Evolutionary conservation across 1,139 yeast species (phyloP).

Genomic region (Candida tetrigidarum): DNA sequence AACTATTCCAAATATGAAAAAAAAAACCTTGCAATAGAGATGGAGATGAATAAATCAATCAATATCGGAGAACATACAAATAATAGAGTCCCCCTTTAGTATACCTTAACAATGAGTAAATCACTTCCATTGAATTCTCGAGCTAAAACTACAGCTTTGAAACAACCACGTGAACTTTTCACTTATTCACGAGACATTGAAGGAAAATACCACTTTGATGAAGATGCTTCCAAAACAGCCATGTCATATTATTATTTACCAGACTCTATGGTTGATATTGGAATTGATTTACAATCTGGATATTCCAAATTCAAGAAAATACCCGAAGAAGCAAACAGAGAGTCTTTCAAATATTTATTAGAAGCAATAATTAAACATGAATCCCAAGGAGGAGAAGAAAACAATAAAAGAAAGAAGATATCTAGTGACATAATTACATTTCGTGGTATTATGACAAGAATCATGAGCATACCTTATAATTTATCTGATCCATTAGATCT

Average conservation of each 20-base stretch:
- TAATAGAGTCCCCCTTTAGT: no score
- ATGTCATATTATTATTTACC: conserved; percentile 79
- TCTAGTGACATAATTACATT: conserved; percentile 73
- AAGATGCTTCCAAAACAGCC: conserved; percentile 43
- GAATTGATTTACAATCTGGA: conserved; percentile 68
- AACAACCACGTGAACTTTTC: conserved; percentile 76
- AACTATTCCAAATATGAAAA: background rate
- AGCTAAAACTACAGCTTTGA: conserved; percentile 57
- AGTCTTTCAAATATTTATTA: background rate
- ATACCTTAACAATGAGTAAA: conserved; percentile 22
- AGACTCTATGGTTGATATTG: conserved; percentile 55
- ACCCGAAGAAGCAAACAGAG: conserved; percentile 48
- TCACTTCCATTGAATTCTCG: conserved; percentile 51
- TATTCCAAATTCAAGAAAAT: conserved; percentile 57
- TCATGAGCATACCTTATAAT: conserved; percentile 65
- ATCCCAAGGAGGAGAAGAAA: conserved; percentile 64
- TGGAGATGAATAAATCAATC: conserved; percentile 13
- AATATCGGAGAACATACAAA: no score
- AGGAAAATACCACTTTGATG: conserved; percentile 47
- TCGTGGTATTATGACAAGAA: conserved; percentile 78
- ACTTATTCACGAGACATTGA: conserved; percentile 61
- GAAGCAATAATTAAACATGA: conserved; percentile 25
- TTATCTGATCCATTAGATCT: conserved; percentile 61
- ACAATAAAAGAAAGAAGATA: conserved; percentile 17
- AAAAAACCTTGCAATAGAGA: background rate